A percentile compares a stretch with the other conserved stretches of the same genome.
Conservation (phyloP, 2,329 filamentous ascomycete genomes). For the Fusarium haematococcum region DNA sequence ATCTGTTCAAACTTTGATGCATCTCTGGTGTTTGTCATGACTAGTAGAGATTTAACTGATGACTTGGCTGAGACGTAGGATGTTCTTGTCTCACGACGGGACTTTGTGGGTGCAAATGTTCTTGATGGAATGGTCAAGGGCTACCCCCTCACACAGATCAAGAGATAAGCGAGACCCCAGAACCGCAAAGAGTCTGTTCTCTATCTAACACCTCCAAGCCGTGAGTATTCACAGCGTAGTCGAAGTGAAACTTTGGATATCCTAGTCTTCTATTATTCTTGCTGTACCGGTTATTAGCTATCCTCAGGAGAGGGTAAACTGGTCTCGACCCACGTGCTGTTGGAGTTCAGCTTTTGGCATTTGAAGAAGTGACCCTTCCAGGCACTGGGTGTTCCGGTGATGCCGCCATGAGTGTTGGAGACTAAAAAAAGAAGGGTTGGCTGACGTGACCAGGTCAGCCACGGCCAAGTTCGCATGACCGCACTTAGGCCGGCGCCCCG, state of each 20-base stretch:
- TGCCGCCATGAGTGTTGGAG: background rate
- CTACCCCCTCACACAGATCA: background rate
- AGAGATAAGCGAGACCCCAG: background rate
- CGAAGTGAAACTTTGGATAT: background rate
- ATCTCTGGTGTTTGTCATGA: background rate
- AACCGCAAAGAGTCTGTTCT: background rate
- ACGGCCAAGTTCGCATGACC: conserved; percentile 20
- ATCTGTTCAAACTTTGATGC: conserved; percentile 10
- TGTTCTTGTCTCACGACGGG: background rate
- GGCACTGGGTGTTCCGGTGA: conserved; percentile 17
- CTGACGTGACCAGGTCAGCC: conserved; percentile 37
- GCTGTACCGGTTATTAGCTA: background rate
- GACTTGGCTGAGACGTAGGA: background rate
- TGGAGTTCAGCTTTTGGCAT: background rate
- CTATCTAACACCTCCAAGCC: background rate
- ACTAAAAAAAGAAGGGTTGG: conserved; percentile 14
- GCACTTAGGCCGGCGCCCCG: conserved; percentile 13
- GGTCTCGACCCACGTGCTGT: background rate
- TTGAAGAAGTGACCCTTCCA: conserved; percentile 14
- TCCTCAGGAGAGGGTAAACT: background rate
- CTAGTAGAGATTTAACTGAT: background rate
- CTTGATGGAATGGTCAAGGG: background rate
- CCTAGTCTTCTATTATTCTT: background rate
- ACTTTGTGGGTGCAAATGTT: background rate
- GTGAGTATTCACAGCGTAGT: background rate